Conservation (phyloP, 208 protist genomes). For the Acanthamoeba triangularis region DNA sequence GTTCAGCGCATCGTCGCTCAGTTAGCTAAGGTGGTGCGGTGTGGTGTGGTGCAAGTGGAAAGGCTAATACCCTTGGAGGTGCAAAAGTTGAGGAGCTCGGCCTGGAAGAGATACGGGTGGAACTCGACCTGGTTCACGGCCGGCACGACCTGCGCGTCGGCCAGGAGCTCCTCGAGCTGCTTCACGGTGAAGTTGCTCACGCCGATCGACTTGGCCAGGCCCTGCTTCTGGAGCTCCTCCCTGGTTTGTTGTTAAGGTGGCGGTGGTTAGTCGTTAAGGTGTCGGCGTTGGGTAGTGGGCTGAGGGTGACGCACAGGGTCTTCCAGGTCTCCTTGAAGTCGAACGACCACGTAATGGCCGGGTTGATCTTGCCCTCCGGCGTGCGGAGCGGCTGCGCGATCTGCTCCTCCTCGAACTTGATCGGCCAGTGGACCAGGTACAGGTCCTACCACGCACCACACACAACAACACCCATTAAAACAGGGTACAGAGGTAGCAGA, state of each 20-base stretch:
- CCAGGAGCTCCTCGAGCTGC: constrained; percentile 64
- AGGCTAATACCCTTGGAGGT: constrained; percentile 48
- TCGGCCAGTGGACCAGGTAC: constrained; percentile 60
- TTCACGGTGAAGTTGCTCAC: constrained; percentile 71
- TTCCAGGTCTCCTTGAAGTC: constrained; percentile 60
- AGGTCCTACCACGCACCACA: constrained; percentile 30
- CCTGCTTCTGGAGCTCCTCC: constrained; percentile 46
- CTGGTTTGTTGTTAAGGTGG: background rate
- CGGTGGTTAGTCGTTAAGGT: background rate
- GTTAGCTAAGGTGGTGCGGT: too few relatives aligned
- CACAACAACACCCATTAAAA: background rate
- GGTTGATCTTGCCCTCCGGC: background rate
- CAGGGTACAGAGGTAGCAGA: background rate
- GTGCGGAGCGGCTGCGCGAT: constrained; percentile 6
- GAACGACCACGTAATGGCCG: constrained; percentile 6
- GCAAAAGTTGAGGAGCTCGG: constrained; percentile 56
- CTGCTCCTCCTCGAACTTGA: constrained; percentile 73
- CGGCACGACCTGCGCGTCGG: background rate
- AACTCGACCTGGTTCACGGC: constrained; percentile 74
- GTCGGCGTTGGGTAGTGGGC: background rate
- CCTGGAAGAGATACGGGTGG: constrained; percentile 69
- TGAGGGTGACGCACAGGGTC: background rate
- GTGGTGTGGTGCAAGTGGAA: too few relatives aligned
- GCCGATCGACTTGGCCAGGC: constrained; percentile 69
- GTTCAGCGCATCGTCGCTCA: constrained; percentile 27